Base-by-base conservation (phyloP, 78 protist species). In the Dictyostelium capitatum region DNA sequence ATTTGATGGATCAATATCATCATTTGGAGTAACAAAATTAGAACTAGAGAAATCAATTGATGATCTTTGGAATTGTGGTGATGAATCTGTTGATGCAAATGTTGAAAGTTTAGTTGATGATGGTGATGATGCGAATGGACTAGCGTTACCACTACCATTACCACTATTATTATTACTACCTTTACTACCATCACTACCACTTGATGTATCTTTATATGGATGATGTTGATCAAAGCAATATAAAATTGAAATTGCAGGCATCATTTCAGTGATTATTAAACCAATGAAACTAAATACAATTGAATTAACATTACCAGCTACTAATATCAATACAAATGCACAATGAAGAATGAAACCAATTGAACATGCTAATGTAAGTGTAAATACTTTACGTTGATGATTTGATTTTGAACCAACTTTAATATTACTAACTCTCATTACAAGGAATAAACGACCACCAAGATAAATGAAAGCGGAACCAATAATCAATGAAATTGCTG, bases 291-390 rank as follows among this genome's bases (percentile, higher is more conserved):
- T 47, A n/a, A 73, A 73, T 14, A 47, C 80, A 7, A 73, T 73
- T 12, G 51, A 47, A 1, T 7, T 17, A 0, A 11, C 17, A n/a
- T 11, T 37, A 37, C 43, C 80, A 7, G 59, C 5, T 1, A 73
- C 80, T 17, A 73, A 37, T 4, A 73, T 20, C 17, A 73, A n/a
- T 11, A 73, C 28, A 47, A 73, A 73, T 47, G 4, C 28, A 46
- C 59, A 73, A 20, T 73, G 80, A 1, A 73, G 51, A 47, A 73
- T 6, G 30, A 73, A 73, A 10, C 46, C 80, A 41, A 47, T 73
- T 47, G 80, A 73, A 47, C 80, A 73, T 4, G 20, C 20, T 0
- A n/a, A 12, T 17, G 80, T 19, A 2, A 73, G 12, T 1, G 56
- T 47, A n/a, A 73, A 46, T 8, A n/a, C 28, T 6, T n/a, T 73